Evolutionary conservation across 192 early-diverging fungal genomes (phyloP), one percentile per base, ranked within the genome.

Genomic region (Chytriomyces confervae): DNA sequence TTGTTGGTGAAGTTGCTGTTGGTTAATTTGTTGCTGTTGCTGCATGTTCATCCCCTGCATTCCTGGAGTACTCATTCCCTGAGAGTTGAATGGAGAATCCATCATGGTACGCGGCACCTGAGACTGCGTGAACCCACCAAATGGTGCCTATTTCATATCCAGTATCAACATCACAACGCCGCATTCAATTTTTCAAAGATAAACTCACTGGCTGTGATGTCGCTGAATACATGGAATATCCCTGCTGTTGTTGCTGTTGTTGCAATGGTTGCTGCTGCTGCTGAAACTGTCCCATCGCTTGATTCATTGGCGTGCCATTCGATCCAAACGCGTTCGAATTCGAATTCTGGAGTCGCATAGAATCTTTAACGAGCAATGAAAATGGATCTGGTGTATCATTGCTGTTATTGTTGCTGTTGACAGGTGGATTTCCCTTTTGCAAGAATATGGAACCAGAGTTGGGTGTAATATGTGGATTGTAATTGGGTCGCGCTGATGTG

Each of bases 371-470:
- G 6, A 73, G 44, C 5, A 57, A 7, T 8, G 72, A 53, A 18
- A 73, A 73, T 2, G 72, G 72, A 46, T 73, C 72, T 20, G 53
- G 53, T 0, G 7, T 27, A 6, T n/a, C 57, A 16, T 57, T 51
- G 73, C 44, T 82, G 81, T 51, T 75, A 79, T 27, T 61, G 27
- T 49, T 83, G 80, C 24, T 20, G 49, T 27, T 71, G 50, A 2
- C 10, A 23, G n/a, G 8, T 50, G 5, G 20, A 57, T 45, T 61
- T n/a, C 18, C 20, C 18, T 3, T 24, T 50, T 62, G 66, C 7
- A 11, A n/a, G 27, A n/a, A 68, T 16, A 27, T 16, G 9, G 72
- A 45, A 10, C 50, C 45, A n/a, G 10, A 53, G 50, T 10, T 29
- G n/a, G 20, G 18, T 7, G 50, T 23, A n/a, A 70, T n/a, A 3